Base-by-base conservation (phyloP, 192 early-diverging fungal species). In the Mortierella claussenii region DNA sequence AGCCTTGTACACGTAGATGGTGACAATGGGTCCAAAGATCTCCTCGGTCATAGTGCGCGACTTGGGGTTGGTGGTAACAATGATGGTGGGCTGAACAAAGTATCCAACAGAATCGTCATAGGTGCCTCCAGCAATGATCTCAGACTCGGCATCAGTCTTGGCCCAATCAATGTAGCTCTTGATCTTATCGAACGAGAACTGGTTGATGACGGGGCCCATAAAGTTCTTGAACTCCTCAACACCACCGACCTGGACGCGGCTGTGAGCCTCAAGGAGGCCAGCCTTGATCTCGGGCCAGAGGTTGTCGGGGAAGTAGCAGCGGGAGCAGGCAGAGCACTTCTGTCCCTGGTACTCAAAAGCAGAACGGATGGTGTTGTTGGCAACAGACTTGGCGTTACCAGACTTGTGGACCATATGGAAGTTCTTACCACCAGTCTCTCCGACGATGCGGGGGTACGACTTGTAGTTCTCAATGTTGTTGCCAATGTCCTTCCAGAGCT, bases 401-500 rank as follows among this genome's bases (percentile, higher is more conserved):
- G 79, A 70, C 69, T 92, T 86, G 82, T 98, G 96, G 47, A 97
- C 74, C 56, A 99, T 82, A 71, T 99, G 97, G 89, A 95, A 97
- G 90, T 99, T 99, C 87, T 99, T 99, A 57, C 97, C 97, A 76
- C 97, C 97, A 28, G 97, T 97, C 83, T 99, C 97, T 78, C 97
- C 97, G 18, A 99, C 96, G 59, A 98, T 92, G 78, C 97, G 93
- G 49, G 97, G 97, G 81, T 96, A 99, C 51, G 89, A 90, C 78
- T 88, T 89, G 87, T 97, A 99, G 46, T 68, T 87, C 62, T 96
- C 90, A 51, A 99, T 89, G 87, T 99, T 97, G 74, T 90, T 82
- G 36, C 89, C 93, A 80, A 97, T 95, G 62, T 91, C 87, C 83
- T 90, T 89, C 94, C 94, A 99, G 73, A 99, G 85, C 69, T 89